Percentiles rank a stretch among this genome's conserved stretches.
phyloP scores from a whole-genome alignment of 257 asterid genomes.

The Solanum chmielewskii region DNA sequence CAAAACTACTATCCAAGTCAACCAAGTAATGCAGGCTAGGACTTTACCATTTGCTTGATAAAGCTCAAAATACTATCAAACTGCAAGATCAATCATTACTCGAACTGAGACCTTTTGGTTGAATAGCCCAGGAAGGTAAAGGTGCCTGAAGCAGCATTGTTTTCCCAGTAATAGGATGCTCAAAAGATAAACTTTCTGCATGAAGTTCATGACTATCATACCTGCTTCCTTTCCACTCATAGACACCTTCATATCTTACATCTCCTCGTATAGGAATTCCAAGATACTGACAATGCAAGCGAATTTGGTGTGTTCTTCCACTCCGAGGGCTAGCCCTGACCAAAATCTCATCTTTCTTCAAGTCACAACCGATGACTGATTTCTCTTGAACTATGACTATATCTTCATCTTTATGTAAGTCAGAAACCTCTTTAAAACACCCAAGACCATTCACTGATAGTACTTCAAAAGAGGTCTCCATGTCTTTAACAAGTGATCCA shows the following conservation, averaged over 20 bases:
- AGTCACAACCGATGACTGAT: constrained; percentile 24
- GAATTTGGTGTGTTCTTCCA: constrained; percentile 94
- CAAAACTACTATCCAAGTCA: background rate
- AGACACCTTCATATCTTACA: constrained; percentile 80
- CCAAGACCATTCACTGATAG: constrained; percentile 44
- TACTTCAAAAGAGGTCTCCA: constrained; percentile 71
- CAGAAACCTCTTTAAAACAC: constrained; percentile 10
- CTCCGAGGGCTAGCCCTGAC: constrained; percentile 72
- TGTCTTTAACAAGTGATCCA: constrained; percentile 66
- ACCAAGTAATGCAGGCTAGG: background rate
- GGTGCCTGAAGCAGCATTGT: constrained; percentile 58
- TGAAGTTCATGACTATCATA: constrained; percentile 82
- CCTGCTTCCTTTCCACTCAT: constrained; percentile 56
- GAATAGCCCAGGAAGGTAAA: constrained; percentile 58
- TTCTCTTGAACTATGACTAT: constrained; percentile 39
- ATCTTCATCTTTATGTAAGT: constrained; percentile 16
- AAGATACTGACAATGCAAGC: constrained; percentile 87
- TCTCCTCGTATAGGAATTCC: constrained; percentile 86
- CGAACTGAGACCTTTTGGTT: constrained; percentile 1
- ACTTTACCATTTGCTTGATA: background rate
- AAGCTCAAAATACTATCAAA: background rate
- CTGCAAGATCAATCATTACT: background rate
- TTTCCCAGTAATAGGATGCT: constrained; percentile 71
- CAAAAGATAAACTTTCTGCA: constrained; percentile 79
- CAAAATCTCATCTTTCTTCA: constrained; percentile 49